These are phyloP conservation scores for Fusarium incarnatum DNA, from an alignment of 2,329 filamentous ascomycete species.

Conservation along the genomic window DNA sequence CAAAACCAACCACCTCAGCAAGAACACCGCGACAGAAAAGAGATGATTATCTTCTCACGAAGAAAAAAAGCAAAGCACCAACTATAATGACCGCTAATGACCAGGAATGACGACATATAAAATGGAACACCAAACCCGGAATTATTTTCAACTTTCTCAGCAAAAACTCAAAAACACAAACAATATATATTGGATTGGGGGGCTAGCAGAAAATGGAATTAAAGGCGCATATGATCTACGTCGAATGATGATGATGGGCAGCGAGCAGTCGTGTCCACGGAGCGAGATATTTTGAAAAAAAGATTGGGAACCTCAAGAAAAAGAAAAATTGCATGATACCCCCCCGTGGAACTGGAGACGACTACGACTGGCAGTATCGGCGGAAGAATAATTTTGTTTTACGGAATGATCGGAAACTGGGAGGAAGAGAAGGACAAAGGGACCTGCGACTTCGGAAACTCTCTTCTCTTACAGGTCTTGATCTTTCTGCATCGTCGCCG, in stretches of 20 bases:
- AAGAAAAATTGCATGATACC: slow-evolving; percentile 36
- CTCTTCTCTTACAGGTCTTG: slow-evolving; percentile 13
- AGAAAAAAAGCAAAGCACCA: slow-evolving; percentile 15
- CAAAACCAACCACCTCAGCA: background rate
- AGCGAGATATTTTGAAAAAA: slow-evolving; percentile 17
- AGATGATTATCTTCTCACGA: slow-evolving; percentile 1
- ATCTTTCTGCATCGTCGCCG: slow-evolving; percentile 31
- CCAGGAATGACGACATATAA: slow-evolving; percentile 34
- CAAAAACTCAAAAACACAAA: slow-evolving; percentile 16
- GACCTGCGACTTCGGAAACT: slow-evolving; percentile 5
- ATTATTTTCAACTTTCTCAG: slow-evolving; percentile 9
- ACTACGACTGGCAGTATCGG: slow-evolving; percentile 29
- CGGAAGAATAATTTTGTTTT: slow-evolving; percentile 13
- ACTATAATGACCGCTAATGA: slow-evolving; percentile 39
- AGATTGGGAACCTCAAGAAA: slow-evolving; percentile 29
- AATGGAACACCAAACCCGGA: slow-evolving; percentile 21
- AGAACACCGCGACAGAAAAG: background rate
- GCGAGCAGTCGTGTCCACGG: slow-evolving; percentile 36
- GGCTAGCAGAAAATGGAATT: slow-evolving; percentile 7
- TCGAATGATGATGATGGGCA: slow-evolving; percentile 37
- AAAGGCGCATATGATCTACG: slow-evolving; percentile 18
- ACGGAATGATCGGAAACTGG: background rate
- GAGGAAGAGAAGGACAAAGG: background rate
- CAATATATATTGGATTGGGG: slow-evolving; percentile 2
- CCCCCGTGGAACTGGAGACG: slow-evolving; percentile 36